Evolutionary conservation across 2,329 filamentous ascomycete genomes (phyloP).

Genomic region (Claviceps lovelessii): DNA sequence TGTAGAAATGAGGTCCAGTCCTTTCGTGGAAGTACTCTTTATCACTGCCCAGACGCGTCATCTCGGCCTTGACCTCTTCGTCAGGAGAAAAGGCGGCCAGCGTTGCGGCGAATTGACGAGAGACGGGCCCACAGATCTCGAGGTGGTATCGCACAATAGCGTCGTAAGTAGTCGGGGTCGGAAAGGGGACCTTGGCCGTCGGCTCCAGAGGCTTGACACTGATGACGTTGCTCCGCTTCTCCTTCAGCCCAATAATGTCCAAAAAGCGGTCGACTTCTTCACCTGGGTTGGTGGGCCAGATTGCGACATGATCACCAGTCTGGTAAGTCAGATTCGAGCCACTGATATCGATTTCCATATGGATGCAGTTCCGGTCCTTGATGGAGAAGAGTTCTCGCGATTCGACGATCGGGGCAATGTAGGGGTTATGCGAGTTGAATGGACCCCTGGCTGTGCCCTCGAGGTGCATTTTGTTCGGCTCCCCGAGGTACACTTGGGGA

Average conservation of each 20-base stretch:
- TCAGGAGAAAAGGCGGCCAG: slow-evolving; percentile 80
- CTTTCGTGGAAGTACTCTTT: slow-evolving; percentile 91
- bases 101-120: slow-evolving; percentile 82
- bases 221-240: slow-evolving; percentile 71
- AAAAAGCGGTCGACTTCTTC: slow-evolving; percentile 85
- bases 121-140: slow-evolving; percentile 90
- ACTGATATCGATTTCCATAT: slow-evolving; percentile 86
- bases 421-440: slow-evolving; percentile 93
- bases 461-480: slow-evolving; percentile 92
- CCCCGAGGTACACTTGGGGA: slow-evolving; percentile 78
- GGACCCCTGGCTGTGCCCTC: slow-evolving; percentile 72
- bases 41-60: slow-evolving; percentile 77
- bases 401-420: slow-evolving; percentile 82
- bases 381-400: slow-evolving; percentile 83
- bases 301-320: slow-evolving; percentile 90
- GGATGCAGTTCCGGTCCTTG: slow-evolving; percentile 86
- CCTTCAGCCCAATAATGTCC: slow-evolving; percentile 56
- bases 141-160: slow-evolving; percentile 88
- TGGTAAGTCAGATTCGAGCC: slow-evolving; percentile 85
- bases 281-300: slow-evolving; percentile 94
- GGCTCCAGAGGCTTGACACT: slow-evolving; percentile 83
- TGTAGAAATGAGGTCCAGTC: slow-evolving; percentile 67
- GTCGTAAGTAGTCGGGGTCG: slow-evolving; percentile 91
- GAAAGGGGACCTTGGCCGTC: slow-evolving; percentile 94
- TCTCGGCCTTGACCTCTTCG: slow-evolving; percentile 71